A percentile compares a stretch with the other conserved stretches of the same genome.
phyloP scores from a whole-genome alignment of 345 rosid species.

The Eucalyptus tenuipes region DNA sequence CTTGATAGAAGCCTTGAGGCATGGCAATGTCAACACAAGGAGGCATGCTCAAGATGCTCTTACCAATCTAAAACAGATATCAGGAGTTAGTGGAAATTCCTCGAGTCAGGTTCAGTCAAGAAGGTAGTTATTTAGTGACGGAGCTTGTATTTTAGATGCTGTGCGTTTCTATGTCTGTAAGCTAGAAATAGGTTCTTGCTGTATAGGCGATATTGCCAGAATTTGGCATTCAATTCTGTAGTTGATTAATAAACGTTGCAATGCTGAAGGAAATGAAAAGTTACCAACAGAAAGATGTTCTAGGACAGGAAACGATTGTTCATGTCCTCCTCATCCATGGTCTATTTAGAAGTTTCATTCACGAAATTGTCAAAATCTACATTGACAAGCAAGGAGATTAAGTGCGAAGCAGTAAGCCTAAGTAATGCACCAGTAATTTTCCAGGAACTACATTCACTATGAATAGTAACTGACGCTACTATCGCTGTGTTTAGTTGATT shows the following conservation, averaged over 20 bases:
- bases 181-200: neutral
- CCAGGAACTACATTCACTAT: neutral
- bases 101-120: conserved; percentile 7
- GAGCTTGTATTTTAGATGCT: neutral
- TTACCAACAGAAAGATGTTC: neutral
- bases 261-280: neutral
- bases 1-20: conserved; percentile 26
- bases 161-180: neutral
- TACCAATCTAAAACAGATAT: conserved; percentile 27
- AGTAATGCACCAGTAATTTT: neutral
- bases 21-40: conserved; percentile 16
- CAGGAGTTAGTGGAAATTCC: conserved; percentile 7
- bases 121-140: neutral
- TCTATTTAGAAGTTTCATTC: neutral
- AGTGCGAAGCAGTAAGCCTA: neutral
- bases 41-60: conserved; percentile 26
- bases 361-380: neutral
- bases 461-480: neutral
- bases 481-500: neutral
- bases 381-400: neutral
- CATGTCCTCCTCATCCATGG: neutral
- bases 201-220: neutral
- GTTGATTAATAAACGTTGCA: neutral
- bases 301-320: neutral
- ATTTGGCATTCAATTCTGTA: neutral